Evolutionary conservation across 805 yeast genomes (phyloP).

Genomic region (Saccharomyces cerevisiae): DNA sequence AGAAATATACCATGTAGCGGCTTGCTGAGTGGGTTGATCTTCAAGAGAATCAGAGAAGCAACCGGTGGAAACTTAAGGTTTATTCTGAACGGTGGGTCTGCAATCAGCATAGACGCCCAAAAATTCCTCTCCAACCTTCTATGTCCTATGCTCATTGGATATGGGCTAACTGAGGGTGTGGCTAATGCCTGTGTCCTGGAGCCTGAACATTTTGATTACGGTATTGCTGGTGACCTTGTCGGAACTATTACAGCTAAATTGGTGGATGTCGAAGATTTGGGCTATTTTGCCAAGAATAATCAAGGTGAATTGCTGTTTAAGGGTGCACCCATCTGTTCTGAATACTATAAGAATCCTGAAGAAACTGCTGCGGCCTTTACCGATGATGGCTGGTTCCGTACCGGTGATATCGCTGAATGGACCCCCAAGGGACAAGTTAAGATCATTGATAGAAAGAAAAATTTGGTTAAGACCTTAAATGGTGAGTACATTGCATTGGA

Average conservation of each 20-base stretch:
- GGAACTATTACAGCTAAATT: conserved; percentile 82
- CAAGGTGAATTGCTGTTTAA: conserved; percentile 86
- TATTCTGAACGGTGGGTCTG: conserved; percentile 87
- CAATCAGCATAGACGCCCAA: conserved; percentile 80
- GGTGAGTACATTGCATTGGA: conserved; percentile 98
- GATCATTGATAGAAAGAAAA: conserved; percentile 90
- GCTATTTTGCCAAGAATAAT: conserved; percentile 79
- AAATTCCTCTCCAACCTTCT: conserved; percentile 65
- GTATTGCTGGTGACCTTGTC: conserved; percentile 72
- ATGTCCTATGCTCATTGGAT: conserved; percentile 87
- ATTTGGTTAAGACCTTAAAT: conserved; percentile 87
- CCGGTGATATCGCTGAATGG: conserved; percentile 98
- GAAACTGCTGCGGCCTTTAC: conserved; percentile 73
- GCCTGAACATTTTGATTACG: conserved; percentile 54
- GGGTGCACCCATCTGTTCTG: conserved; percentile 66
- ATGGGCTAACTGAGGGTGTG: conserved; percentile 92
- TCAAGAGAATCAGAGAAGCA: conserved; percentile 84
- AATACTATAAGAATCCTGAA: conserved; percentile 73
- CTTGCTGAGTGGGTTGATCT: conserved; percentile 56
- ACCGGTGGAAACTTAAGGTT: conserved; percentile 83
- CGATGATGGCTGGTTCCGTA: conserved; percentile 88
- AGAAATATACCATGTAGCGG: conserved; percentile 69
- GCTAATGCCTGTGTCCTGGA: conserved; percentile 75
- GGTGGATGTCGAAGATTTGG: conserved; percentile 85
- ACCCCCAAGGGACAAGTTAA: conserved; percentile 68